Base-by-base conservation (phyloP, 805 yeast species). In the Saccharomycopsis malanga region DNA sequence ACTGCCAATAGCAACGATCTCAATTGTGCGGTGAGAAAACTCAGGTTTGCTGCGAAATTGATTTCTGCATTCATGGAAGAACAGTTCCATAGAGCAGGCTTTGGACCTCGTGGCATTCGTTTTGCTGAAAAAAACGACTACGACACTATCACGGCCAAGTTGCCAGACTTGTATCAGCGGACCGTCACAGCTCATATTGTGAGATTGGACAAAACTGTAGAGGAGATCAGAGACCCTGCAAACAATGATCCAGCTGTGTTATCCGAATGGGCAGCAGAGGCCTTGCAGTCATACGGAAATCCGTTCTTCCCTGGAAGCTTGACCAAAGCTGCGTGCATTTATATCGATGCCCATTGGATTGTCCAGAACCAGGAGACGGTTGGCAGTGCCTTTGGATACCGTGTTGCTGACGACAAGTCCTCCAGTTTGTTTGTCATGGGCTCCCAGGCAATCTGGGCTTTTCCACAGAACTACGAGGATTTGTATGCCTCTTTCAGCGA, bases 361-460 rank as follows among this genome's bases (percentile, higher is more conserved):
- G 63, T 68, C 2, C 57, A 65, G 35, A 63, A 66, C 24, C 69
- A 77, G 18, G 65, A 83, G 54, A 79, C 91, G 41, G 62, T 79
- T 32, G 87, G 87, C 1, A 98, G 91, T 65, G 97, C 97, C 2
- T 97, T 98, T 0, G 66, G 91, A 15, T 98, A 98, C 39, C 98
- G 98, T 24, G 68, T 87, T 37, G 79, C 79, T 53, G 64, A 93
- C 46, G 98, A 32, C 36, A 5, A 5, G 17, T 32, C 17, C 18
- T 32, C 17, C 6, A 18, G 15, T 5, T 12, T 32, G 7, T 32
- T 95, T 1, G 87, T 93, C 6, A 91, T 88, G 63, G 98, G 98
- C 4, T 81, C 95, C 4, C 98, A 93, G 59, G 93, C 95, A 0
- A 55, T 87, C 10, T 89, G 85, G 61, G 77, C 95, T 1, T 93